Evolutionary conservation across 1,139 yeast genomes (phyloP), one percentile per base, ranked within the genome.

Genomic region (Blastobotrys aristatus): DNA sequence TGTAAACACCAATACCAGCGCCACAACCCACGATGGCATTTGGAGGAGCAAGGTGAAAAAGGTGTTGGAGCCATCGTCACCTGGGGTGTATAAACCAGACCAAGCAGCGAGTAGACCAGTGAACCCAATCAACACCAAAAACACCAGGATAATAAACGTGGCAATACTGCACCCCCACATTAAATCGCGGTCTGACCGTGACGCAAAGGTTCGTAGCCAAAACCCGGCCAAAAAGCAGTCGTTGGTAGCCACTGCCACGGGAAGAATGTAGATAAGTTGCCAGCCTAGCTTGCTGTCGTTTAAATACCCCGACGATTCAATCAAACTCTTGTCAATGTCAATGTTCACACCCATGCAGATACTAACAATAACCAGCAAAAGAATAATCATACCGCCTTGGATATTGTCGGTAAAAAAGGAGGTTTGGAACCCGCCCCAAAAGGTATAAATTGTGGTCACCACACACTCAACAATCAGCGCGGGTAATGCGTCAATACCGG

Each of bases 201-300:
- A 83, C 3, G 97, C 96, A 71, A 90, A 90, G 0, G 97, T 85
- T 61, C 97, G 75, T 55, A 90, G 71, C 97, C 97, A 90, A 64
- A 89, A 89, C 0, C 96, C 96, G 31, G 95, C 79, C 76, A 90
- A 72, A 65, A 90, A 89, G 61, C 90, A 80, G 62, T 88, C 96
- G 60, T 90, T 90, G 36, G 97, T 86, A 45, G 88, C 76, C 61
- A 90, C 84, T 26, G 97, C 97, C 39, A 90, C 83, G 10, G 84
- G 77, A 52, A 90, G 71, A 54, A 90, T 89, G 65, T 88, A 90
- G 37, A 89, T 67, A 56, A 90, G 74, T 72, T 89, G 94, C 95
- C 96, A 89, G 14, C 96, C 96, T 42, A 89, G 71, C 56, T 77
- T 76, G 59, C 80, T 82, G 1, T 80, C 77, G 44, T 80, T 75